Percentiles rank a stretch among this genome's conserved stretches.
Evolutionary conservation across 2,329 filamentous ascomycete species (phyloP).

Genomic region (Hymenoscyphus occultus): DNA sequence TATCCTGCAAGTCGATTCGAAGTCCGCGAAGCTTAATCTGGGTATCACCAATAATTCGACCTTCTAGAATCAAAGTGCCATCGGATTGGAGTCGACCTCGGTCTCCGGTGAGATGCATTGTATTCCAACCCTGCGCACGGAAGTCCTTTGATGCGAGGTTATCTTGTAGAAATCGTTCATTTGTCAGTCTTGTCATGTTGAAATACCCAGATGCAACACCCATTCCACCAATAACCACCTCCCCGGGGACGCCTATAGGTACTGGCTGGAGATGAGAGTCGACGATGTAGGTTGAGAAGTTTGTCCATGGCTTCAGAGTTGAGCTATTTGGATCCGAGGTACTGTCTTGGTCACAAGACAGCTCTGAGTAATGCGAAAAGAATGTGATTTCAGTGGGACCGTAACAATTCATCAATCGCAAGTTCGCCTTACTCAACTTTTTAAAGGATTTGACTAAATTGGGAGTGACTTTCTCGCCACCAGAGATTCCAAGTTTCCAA

Average conservation of each 20-base stretch:
- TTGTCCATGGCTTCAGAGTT: neutral
- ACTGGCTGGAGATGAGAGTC: neutral
- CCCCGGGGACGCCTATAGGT: neutral
- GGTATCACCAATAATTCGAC: constrained; percentile 37
- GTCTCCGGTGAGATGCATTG: constrained; percentile 41
- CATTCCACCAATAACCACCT: neutral
- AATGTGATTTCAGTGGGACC: neutral
- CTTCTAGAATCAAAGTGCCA: constrained; percentile 32
- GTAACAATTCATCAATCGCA: neutral
- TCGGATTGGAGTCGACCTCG: constrained; percentile 35
- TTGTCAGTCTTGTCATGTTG: constrained; percentile 21
- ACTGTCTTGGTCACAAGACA: too few relatives aligned
- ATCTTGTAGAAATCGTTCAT: neutral
- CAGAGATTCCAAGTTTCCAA: neutral
- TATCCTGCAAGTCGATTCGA: constrained; percentile 39
- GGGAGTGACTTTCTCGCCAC: neutral
- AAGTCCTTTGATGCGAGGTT: neutral
- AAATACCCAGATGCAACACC: constrained; percentile 34
- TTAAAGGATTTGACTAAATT: neutral
- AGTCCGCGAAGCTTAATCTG: constrained; percentile 33
- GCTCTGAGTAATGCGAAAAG: too few relatives aligned
- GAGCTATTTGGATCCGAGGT: too few relatives aligned
- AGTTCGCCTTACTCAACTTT: neutral
- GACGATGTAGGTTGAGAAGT: neutral
- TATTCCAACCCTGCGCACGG: neutral